A percentile compares a stretch with the other conserved stretches of the same genome.
These are phyloP conservation scores for Lasiodiplodia citricola DNA, from an alignment of 2,329 filamentous ascomycete species.

Conservation along the genomic window DNA sequence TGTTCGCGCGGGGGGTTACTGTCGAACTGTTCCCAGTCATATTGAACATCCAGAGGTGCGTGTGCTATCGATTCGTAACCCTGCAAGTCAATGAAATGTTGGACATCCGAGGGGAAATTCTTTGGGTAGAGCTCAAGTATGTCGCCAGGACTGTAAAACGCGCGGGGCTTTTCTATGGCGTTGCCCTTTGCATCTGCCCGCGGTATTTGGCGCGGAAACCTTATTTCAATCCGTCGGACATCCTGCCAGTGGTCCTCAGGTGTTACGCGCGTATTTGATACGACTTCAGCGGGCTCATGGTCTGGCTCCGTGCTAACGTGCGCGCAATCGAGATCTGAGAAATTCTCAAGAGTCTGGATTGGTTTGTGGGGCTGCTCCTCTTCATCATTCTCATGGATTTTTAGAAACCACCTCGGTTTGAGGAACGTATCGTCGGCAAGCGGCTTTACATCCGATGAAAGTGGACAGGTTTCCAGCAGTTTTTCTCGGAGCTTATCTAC, in stretches of 20 bases:
- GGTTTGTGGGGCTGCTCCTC: not conserved
- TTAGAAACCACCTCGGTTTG: conserved; percentile 73
- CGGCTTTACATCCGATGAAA: conserved; percentile 68
- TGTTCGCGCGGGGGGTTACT: conserved; percentile 46
- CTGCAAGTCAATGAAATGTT: conserved; percentile 78
- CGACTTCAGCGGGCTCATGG: conserved; percentile 61
- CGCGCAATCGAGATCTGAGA: not conserved
- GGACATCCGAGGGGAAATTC: conserved; percentile 83
- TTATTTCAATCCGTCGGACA: conserved; percentile 78
- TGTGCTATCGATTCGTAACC: conserved; percentile 78
- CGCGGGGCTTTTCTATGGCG: conserved; percentile 25
- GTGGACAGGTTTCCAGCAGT: conserved; percentile 70
- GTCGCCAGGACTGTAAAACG: conserved; percentile 73
- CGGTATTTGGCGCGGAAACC: conserved; percentile 37
- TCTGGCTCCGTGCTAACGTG: conserved; percentile 22
- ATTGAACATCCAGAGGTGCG: conserved; percentile 61
- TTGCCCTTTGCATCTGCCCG: conserved; percentile 14
- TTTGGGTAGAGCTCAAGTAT: conserved; percentile 83
- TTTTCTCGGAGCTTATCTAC: conserved; percentile 68
- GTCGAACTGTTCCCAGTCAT: conserved; percentile 37
- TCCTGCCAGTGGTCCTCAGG: conserved; percentile 87
- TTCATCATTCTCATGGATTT: conserved; percentile 38
- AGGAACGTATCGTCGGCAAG: conserved; percentile 77
- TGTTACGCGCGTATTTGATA: conserved; percentile 75
- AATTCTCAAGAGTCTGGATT: conserved; percentile 8